phyloP scores from a whole-genome alignment of 257 asterid species.

The Phtheirospermum japonicum region DNA sequence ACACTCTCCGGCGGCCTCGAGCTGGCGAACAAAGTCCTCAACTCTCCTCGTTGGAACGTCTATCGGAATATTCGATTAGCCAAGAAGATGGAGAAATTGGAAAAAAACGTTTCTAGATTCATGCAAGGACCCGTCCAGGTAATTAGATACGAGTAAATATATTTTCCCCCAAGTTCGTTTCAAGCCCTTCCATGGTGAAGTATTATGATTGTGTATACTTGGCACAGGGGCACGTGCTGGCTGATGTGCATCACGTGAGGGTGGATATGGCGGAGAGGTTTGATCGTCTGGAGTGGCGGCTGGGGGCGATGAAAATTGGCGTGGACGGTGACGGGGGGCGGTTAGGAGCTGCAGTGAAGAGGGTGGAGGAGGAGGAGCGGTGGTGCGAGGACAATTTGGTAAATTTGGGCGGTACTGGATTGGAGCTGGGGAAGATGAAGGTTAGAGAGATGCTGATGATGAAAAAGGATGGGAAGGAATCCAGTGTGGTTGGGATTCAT shows the following conservation, averaged over 20 bases:
- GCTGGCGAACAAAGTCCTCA: slow-evolving; percentile 54
- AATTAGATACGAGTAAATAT: neutral
- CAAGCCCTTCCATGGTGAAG: too few species aligned
- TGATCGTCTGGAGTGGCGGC: slow-evolving; percentile 71
- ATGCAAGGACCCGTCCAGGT: slow-evolving; percentile 48
- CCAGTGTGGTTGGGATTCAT: slow-evolving; percentile 55
- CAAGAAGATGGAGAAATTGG: slow-evolving; percentile 75
- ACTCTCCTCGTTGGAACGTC: slow-evolving; percentile 73
- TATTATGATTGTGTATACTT: slow-evolving; percentile 2
- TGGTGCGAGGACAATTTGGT: slow-evolving; percentile 62
- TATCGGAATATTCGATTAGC: slow-evolving; percentile 62
- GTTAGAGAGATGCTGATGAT: slow-evolving; percentile 65
- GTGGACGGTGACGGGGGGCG: slow-evolving; percentile 56
- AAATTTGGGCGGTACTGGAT: slow-evolving; percentile 57
- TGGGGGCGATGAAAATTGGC: slow-evolving; percentile 74
- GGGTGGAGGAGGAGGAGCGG: slow-evolving; percentile 66
- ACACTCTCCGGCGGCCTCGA: slow-evolving; percentile 61
- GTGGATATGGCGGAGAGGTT: slow-evolving; percentile 66
- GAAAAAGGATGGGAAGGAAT: slow-evolving; percentile 25
- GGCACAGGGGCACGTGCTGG: slow-evolving; percentile 75
- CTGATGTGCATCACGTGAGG: slow-evolving; percentile 82
- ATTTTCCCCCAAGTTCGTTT: too few species aligned
- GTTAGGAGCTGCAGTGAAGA: slow-evolving; percentile 76
- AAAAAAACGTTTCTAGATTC: slow-evolving; percentile 56
- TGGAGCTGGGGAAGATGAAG: slow-evolving; percentile 75